Conservation (phyloP, 2,329 filamentous ascomycete genomes). For the Didymella exigua region DNA sequence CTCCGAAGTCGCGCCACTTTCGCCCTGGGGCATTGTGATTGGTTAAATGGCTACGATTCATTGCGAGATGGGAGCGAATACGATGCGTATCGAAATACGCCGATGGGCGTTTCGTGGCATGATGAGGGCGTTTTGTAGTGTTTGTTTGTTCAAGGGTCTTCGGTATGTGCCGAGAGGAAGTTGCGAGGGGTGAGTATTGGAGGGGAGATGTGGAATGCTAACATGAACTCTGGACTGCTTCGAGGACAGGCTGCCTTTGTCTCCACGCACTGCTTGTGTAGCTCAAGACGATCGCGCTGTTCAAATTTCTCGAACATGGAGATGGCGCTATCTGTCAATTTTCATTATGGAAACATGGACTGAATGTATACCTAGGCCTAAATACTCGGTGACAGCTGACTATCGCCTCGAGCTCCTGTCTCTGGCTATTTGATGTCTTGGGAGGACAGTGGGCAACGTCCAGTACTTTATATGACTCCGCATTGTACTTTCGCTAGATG, state of each 20-base stretch:
- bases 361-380: too few relatives aligned
- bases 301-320: background rate
- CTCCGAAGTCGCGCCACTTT: too few relatives aligned
- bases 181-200: background rate
- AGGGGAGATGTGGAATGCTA: constrained; percentile 1
- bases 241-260: too few relatives aligned
- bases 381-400: background rate
- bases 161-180: background rate
- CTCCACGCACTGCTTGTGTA: too few relatives aligned
- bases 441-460: background rate
- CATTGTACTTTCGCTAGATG: constrained; percentile 29
- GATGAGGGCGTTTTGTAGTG: too few relatives aligned
- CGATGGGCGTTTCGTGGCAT: too few relatives aligned
- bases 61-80: background rate
- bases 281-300: background rate
- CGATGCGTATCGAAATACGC: background rate
- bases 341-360: too few relatives aligned
- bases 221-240: background rate
- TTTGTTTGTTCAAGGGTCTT: background rate
- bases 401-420: background rate
- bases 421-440: background rate
- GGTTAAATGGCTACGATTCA: too few relatives aligned
- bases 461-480: constrained; percentile 18
- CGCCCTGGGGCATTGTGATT: background rate
- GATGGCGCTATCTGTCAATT: too few relatives aligned